Percentiles rank a stretch among this genome's conserved stretches.
These are phyloP conservation scores for Erodium trifolium DNA, from an alignment of 441 rosid species.

Conservation along the genomic window DNA sequence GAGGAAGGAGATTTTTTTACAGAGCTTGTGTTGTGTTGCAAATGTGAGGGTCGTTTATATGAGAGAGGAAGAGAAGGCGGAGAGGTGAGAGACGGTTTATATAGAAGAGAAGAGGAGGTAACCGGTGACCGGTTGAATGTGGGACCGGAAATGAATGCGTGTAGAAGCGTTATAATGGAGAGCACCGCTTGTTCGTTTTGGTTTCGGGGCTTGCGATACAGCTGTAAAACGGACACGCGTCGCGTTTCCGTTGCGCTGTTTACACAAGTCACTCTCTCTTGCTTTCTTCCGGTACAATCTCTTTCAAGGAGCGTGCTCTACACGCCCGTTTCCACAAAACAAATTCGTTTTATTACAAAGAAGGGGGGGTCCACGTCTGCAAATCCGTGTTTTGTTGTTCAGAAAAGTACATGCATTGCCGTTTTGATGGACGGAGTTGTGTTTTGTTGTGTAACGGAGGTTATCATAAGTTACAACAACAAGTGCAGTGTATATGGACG, in stretches of 20 bases:
- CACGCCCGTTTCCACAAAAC: neutral
- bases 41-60: neutral
- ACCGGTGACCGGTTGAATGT: conserved; percentile 35
- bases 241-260: conserved; percentile 30
- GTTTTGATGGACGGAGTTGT: neutral
- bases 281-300: conserved; percentile 12
- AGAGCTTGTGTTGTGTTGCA: neutral
- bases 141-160: no score
- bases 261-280: conserved; percentile 28
- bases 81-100: conserved; percentile 25
- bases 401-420: no score
- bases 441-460: no score
- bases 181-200: conserved; percentile 37
- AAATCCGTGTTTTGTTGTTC: no score
- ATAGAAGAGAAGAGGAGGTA: conserved; percentile 8
- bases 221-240: conserved; percentile 85
- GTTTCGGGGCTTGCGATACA: conserved; percentile 56
- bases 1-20: no score
- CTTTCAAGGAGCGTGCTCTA: conserved; percentile 20
- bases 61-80: neutral
- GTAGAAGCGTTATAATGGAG: conserved; percentile 21
- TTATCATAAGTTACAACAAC: no score
- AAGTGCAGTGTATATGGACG: no score
- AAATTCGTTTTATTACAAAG: no score
- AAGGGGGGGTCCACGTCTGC: no score